Base-by-base conservation (phyloP, 2,329 filamentous ascomycete species). In the Dactylonectria estremocensis region DNA sequence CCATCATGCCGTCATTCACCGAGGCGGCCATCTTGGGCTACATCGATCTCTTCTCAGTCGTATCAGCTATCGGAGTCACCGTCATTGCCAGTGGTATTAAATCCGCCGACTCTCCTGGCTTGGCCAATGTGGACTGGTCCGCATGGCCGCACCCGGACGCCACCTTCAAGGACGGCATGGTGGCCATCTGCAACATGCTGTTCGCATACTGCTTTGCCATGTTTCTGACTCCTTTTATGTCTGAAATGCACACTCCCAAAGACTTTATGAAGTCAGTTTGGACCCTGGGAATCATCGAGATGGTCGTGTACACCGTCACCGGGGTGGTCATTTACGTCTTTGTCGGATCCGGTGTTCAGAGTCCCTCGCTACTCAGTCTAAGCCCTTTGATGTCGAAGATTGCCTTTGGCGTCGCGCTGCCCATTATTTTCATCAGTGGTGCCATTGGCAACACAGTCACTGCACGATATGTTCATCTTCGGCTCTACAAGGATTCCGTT, bases 341-440 rank as follows among this genome's bases (percentile, higher is more conserved):
- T 72, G 88, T 87, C 4, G 91, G 91, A 28, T 80, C 82, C 10
- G 79, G 82, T 1, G 90, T 93, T 7, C 76, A 83, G 37, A 89
- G 87, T 1, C 91, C 91, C 1, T 91, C 91, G 0, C 83, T 93
- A 5, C 86, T 90, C n/a, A n/a, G 6, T 90, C 89, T 90, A 4
- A 84, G 86, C 5, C 81, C 80, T 2, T 66, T 84, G 0, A 77
- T 92, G 13, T 84, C 86, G 48, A 91, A 91, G 72, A 80, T 92
- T 4, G 89, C 89, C 3, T 92, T 90, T 72, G 90, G 89, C 35
- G 80, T 92, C 66, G 90, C 90, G 0, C 81, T 90, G 1, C 90
- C 90, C 6, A 92, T 90, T 22, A 92, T 92, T 72, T 83, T 92
- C 69, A 88, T 92, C 66, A 89, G 90, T 0, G 91, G 90, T 60